Evolutionary conservation across 768 basidiomycete genomes (phyloP), one percentile per base, ranked within the genome.

Genomic region (Suillus clintonianus): DNA sequence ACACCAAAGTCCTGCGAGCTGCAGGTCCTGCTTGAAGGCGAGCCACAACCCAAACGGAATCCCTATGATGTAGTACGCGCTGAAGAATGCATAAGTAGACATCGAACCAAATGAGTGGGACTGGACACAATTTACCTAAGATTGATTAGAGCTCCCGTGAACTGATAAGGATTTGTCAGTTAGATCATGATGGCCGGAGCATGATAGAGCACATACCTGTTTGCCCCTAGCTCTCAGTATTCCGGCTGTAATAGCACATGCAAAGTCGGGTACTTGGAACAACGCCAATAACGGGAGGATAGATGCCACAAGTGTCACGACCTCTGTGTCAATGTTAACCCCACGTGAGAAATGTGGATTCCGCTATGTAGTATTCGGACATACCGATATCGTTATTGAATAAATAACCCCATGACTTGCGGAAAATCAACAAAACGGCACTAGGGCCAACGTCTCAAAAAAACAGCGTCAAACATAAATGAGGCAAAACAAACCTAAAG

Each of bases 191-290:
- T 41, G 8, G 27, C 19, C 27, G 27, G 24, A 11, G 13, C 7
- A 24, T 2, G 11, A 1, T 2, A 60, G 51, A 32, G 43, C 6
- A 69, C 76, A 15, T 57, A 82, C 88, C 74, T 92, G 92, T 74
- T 90, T 91, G 6, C 96, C 95, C 43, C 86, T 79, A 0, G 95
- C 89, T 36, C 97, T 83, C 48, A 99, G 78, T 65, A 97, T 87
- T 2, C 95, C 95, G 2, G 83, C 85, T 0, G 89, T 84, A 5
- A 94, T 87, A 0, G 86, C 91, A 0, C 83, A 78, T 9, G 87
- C 81, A 1, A 88, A 90, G 68, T 99, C 97, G 62, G 93, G 89
- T 2, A 96, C 83, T 71, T 97, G 91, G 79, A 91, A 89, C 32
- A 91, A 78, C 3, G 89, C 86, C 3, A 96, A 85, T 14, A 91